Base-by-base conservation (phyloP, 2,329 filamentous ascomycete species). In the Paramyrothecium roridum region DNA sequence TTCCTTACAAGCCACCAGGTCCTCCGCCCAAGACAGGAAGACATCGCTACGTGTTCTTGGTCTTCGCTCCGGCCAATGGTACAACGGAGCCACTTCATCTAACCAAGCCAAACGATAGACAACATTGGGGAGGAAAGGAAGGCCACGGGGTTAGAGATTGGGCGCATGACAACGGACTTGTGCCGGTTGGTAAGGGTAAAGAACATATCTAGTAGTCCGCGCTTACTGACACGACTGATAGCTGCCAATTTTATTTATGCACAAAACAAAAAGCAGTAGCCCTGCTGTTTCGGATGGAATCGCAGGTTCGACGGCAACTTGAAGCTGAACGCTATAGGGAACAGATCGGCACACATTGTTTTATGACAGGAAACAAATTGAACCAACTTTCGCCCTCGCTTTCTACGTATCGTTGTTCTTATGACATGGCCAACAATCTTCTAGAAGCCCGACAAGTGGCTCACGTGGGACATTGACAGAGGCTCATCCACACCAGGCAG, bases 171-270 rank as follows among this genome's bases (percentile, higher is more conserved):
- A 57, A 64, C 43, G 59, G 59, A 3, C 62, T 64, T 51, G 47
- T 59, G 49, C 62, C 62, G 19, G 49, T 64, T 19, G 62, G 62
- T 64, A 49, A 43, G 60, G 48, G 12, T 3, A 6, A 17, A 48
- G 2, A 0, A 17, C 11, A 17, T 43, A 8, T 8, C 3, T 10
- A 8, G 22, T 21, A 3, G 3, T n/a, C 17, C 17, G 46, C 3
- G n/a, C 52, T 30, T 64, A 21, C 61, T 23, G 21, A 20, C 33
- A 16, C 1, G 19, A 2, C 12, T 3, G 10, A 3, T 2, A 64
- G 62, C 62, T 52, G 62, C 62, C 7, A 64, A 64, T 49, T 64
- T 64, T 0, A 59, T 64, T 16, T 61, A 64, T 40, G 60, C 62
- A 13, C n/a, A 60, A 19, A 63, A 64, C 17, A 51, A 60, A 3